These are phyloP conservation scores for Raphanus sativus DNA, from an alignment of 345 rosid genomes.

Conservation along the genomic window DNA sequence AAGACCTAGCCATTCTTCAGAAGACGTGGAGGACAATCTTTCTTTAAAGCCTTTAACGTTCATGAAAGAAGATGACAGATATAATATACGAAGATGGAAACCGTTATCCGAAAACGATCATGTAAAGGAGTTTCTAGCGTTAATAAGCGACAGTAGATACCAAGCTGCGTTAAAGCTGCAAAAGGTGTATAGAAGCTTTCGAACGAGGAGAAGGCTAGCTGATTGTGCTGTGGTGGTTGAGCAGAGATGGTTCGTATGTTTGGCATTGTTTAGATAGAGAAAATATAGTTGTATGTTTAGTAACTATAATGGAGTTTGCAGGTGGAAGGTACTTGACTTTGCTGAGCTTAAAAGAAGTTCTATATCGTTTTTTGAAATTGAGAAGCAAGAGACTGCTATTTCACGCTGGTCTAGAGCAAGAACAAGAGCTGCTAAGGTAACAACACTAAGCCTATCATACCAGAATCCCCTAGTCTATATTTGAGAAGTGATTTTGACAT, in stretches of 20 bases:
- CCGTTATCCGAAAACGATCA: conserved; percentile 18
- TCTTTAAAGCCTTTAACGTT: conserved; percentile 30
- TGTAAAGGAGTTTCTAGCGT: conserved; percentile 19
- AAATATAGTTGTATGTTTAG: neutral
- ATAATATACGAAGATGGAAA: conserved; percentile 22
- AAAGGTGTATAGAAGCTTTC: conserved; percentile 88
- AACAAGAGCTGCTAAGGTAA: conserved; percentile 83
- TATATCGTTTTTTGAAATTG: conserved; percentile 82
- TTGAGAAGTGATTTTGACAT: too few relatives aligned
- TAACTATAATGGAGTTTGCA: conserved; percentile 28
- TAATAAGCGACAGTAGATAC: conserved; percentile 35
- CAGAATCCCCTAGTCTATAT: too few relatives aligned
- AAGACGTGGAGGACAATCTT: conserved; percentile 37
- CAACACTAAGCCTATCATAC: neutral
- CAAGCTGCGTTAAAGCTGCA: conserved; percentile 81
- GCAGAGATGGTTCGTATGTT: conserved; percentile 74
- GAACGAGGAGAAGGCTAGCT: conserved; percentile 86
- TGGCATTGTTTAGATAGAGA: neutral
- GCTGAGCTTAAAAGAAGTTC: conserved; percentile 92
- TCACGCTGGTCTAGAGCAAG: conserved; percentile 96
- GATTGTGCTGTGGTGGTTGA: conserved; percentile 93
- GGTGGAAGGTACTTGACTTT: conserved; percentile 94
- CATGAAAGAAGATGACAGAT: conserved; percentile 31
- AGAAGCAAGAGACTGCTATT: conserved; percentile 71
- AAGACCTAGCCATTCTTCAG: conserved; percentile 32